Evolutionary conservation across 768 basidiomycete genomes (phyloP).

Genomic region (Postia placenta): DNA sequence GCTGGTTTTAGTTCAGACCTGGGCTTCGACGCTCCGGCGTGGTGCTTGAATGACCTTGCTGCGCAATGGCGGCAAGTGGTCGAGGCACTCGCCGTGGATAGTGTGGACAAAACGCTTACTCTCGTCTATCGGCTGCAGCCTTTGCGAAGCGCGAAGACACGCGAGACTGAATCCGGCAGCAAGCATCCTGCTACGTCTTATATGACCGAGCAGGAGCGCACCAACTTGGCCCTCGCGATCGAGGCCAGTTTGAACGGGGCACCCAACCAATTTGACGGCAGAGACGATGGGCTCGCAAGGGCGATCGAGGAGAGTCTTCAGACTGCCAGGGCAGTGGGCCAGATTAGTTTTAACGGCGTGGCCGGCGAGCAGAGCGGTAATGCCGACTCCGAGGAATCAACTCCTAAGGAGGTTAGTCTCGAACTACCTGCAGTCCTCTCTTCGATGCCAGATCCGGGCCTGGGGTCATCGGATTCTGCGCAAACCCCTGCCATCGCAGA

Average conservation of each 20-base stretch:
- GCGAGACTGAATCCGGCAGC: not conserved
- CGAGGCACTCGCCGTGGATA: conserved; percentile 17
- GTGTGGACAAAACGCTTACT: conserved; percentile 37
- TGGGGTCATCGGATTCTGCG: not conserved
- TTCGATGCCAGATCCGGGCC: too few relatives aligned
- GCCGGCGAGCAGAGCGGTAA: not conserved
- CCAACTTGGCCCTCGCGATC: conserved; percentile 40
- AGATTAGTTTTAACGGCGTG: not conserved
- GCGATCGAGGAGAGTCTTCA: conserved; percentile 19
- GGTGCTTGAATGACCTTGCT: conserved; percentile 26
- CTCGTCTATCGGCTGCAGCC: conserved; percentile 42
- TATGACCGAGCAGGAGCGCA: conserved; percentile 28
- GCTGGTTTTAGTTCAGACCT: not conserved
- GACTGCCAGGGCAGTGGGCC: conserved; percentile 4
- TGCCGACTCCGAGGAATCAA: not conserved
- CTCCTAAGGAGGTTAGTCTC: not conserved
- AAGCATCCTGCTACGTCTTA: not conserved
- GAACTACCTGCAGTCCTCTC: not conserved
- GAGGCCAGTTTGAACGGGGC: conserved; percentile 36
- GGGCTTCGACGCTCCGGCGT: not conserved
- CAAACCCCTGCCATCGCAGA: not conserved
- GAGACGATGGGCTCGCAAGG: conserved; percentile 12
- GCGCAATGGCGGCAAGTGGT: conserved; percentile 26
- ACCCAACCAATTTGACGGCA: conserved; percentile 5
- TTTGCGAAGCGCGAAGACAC: not conserved